Percentiles rank a stretch among this genome's conserved stretches.
Conservation (phyloP, 192 early-diverging fungal species). For the Coemansia sp. region DNA sequence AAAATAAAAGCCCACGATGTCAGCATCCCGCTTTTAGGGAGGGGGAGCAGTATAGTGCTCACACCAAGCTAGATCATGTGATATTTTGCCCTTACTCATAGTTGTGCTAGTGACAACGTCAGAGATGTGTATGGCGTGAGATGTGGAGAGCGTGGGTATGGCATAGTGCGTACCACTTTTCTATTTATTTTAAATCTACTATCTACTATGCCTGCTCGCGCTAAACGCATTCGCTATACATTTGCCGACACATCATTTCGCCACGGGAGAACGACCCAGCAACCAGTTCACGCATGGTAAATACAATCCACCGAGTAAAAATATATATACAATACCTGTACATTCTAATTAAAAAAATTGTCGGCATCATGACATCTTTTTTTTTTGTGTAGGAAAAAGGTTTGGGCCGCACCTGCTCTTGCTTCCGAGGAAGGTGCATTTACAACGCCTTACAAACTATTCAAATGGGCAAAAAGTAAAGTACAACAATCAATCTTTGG, state of each 20-base stretch:
- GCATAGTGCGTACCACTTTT: not conserved
- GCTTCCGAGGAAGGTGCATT: constrained; percentile 13
- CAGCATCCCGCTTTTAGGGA: not conserved
- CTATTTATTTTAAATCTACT: not conserved
- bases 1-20: not conserved
- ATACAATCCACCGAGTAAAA: not conserved
- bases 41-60: not conserved
- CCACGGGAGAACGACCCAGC: constrained; percentile 26
- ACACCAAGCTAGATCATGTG: not conserved
- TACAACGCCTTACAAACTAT: constrained; percentile 24
- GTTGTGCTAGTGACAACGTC: not conserved
- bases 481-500: constrained; percentile 5
- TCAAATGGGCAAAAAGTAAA: constrained; percentile 52
- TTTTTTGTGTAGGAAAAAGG: constrained; percentile 22
- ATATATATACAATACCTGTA: not conserved
- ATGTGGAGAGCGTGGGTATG: not conserved
- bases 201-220: constrained; percentile 33
- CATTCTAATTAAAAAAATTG: constrained; percentile 4
- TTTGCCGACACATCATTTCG: constrained; percentile 29
- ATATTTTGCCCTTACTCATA: not conserved
- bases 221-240: constrained; percentile 50
- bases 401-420: constrained; percentile 26
- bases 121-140: constrained; percentile 1
- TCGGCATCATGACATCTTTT: not conserved
- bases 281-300: constrained; percentile 50